phyloP scores from a whole-genome alignment of 129 eudicot genomes.

The Saussurea involucrata region DNA sequence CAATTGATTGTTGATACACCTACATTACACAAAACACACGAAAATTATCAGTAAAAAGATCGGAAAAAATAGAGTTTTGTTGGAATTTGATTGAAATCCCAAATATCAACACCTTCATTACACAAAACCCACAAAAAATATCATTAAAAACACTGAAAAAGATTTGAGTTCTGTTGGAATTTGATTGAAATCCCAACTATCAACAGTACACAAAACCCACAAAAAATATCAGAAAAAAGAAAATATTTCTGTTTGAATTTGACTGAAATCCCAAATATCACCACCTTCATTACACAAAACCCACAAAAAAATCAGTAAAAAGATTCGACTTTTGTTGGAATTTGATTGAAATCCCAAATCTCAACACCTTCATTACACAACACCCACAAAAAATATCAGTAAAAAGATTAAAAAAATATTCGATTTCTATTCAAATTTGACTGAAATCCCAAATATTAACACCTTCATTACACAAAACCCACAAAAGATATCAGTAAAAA shows the following conservation, averaged over 20 bases:
- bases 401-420: neutral
- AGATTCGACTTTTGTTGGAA: neutral
- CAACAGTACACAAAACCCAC: too few relatives aligned
- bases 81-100: neutral
- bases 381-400: neutral
- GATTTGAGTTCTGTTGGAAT: too few relatives aligned
- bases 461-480: too few relatives aligned
- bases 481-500: neutral
- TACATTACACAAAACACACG: constrained; percentile 16
- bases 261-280: neutral
- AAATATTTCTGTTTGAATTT: too few relatives aligned
- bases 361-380: neutral
- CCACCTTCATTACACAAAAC: constrained; percentile 48
- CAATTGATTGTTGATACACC: constrained; percentile 80
- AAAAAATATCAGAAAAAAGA: too few relatives aligned
- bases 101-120: neutral
- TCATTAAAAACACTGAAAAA: too few relatives aligned
- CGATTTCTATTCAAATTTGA: too few relatives aligned
- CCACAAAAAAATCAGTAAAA: constrained; percentile 17
- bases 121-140: too few relatives aligned
- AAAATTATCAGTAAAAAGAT: neutral
- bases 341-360: neutral
- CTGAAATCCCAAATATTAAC: too few relatives aligned
- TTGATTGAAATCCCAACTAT: too few relatives aligned
- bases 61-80: too few relatives aligned